These are phyloP conservation scores for Phyllosticta citrichinensis DNA, from an alignment of 2,329 filamentous ascomycete genomes.

Conservation along the genomic window DNA sequence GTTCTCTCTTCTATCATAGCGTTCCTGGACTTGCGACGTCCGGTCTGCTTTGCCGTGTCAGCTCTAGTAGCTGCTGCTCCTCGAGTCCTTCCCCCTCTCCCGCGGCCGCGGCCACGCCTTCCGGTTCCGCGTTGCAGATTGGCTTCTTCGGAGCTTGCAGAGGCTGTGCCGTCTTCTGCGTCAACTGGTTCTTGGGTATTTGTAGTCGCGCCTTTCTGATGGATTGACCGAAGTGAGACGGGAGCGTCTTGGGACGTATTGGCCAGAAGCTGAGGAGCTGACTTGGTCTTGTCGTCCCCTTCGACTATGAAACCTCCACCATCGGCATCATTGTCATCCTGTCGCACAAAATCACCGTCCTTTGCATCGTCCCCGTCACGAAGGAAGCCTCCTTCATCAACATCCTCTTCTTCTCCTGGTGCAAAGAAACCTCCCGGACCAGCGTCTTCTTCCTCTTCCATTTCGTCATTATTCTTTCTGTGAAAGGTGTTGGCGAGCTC, in stretches of 20 bases:
- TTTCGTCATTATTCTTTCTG: slow-evolving; percentile 11
- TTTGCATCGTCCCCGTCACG: slow-evolving; percentile 11
- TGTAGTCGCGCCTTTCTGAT: slow-evolving; percentile 11
- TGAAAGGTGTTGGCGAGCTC: slow-evolving; percentile 13
- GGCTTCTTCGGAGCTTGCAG: slow-evolving; percentile 15
- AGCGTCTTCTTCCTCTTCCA: slow-evolving; percentile 18
- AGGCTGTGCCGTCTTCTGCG: slow-evolving; percentile 31
- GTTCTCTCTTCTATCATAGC: neutral
- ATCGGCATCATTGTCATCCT: slow-evolving; percentile 25
- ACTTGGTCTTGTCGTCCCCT: slow-evolving; percentile 14
- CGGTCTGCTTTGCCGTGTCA: neutral
- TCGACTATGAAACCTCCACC: slow-evolving; percentile 24
- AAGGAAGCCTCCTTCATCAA: slow-evolving; percentile 13
- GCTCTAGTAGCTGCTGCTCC: neutral
- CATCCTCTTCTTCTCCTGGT: slow-evolving; percentile 18
- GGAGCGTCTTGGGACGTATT: slow-evolving; percentile 15
- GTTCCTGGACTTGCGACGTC: neutral
- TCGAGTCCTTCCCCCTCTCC: slow-evolving; percentile 9
- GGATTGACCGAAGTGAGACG: slow-evolving; percentile 26
- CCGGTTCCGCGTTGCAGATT: too few species aligned
- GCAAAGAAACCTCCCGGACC: slow-evolving; percentile 35
- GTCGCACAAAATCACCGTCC: slow-evolving; percentile 26
- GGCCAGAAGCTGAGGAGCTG: slow-evolving; percentile 9
- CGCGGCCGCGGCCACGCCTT: slow-evolving; percentile 14
- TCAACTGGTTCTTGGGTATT: neutral